These are phyloP conservation scores for Boletus fagicola DNA, from an alignment of 768 basidiomycete species.

Conservation along the genomic window DNA sequence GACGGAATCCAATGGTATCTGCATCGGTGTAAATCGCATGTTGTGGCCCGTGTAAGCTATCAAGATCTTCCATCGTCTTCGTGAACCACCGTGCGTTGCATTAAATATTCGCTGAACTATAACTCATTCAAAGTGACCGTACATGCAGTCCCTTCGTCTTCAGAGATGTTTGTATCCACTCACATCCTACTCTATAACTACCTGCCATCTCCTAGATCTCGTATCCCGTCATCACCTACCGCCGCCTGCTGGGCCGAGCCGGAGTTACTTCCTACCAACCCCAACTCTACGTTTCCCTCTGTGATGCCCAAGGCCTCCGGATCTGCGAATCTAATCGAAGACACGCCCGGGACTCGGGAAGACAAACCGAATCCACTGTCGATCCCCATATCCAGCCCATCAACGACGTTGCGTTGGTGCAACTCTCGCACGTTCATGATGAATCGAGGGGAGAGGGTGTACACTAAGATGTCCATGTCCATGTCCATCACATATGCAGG, in stretches of 20 bases:
- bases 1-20: neutral
- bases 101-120: too few relatives aligned
- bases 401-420: neutral
- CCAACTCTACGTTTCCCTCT: constrained; percentile 9
- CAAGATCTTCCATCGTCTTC: too few relatives aligned
- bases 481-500: neutral
- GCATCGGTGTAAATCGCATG: too few relatives aligned
- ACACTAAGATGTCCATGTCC: neutral
- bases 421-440: constrained; percentile 18
- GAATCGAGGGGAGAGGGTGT: constrained; percentile 18
- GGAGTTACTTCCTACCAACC: neutral
- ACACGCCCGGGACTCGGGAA: neutral
- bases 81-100: too few relatives aligned
- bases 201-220: neutral
- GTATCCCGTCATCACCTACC: neutral
- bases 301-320: neutral
- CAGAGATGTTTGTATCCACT: neutral
- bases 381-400: neutral
- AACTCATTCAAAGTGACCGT: neutral
- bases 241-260: neutral
- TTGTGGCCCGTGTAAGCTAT: too few relatives aligned
- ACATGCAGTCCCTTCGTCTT: neutral
- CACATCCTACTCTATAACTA: neutral
- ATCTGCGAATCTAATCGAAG: neutral
- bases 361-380: constrained; percentile 18